phyloP scores from a whole-genome alignment of 2,329 filamentous ascomycete genomes.

The Ophiostoma ulmi region DNA sequence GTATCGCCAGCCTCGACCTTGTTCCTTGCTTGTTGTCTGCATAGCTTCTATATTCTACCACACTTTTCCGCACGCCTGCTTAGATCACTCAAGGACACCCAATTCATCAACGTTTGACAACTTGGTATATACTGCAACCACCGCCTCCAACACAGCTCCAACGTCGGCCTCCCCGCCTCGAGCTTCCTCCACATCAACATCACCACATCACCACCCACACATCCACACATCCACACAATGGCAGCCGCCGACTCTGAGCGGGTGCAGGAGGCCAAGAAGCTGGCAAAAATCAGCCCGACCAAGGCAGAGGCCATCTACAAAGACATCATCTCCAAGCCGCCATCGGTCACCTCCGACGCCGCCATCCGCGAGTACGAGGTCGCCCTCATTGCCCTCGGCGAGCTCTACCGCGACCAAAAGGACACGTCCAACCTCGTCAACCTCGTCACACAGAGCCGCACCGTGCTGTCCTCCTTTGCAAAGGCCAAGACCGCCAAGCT shows the following conservation, averaged over 20 bases:
- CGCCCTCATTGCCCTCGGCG: constrained; percentile 80
- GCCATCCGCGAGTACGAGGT: constrained; percentile 88
- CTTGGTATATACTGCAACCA: neutral
- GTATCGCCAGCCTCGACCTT: constrained; percentile 4
- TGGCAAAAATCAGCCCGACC: constrained; percentile 71
- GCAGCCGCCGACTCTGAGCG: constrained; percentile 56
- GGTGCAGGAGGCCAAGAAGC: constrained; percentile 84
- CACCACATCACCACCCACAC: neutral
- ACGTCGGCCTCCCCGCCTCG: neutral
- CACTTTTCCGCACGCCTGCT: neutral
- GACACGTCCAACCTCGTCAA: constrained; percentile 80
- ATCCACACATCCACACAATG: constrained; percentile 37
- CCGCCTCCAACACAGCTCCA: neutral
- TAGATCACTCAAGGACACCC: neutral
- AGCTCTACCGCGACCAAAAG: constrained; percentile 88
- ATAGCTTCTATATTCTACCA: constrained; percentile 6
- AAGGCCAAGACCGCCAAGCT: constrained; percentile 99
- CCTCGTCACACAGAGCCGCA: constrained; percentile 83
- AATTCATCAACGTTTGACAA: too few species aligned
- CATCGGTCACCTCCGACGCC: constrained; percentile 74
- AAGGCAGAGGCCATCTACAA: constrained; percentile 87
- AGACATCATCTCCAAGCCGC: constrained; percentile 79
- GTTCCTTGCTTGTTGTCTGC: neutral
- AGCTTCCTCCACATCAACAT: neutral
- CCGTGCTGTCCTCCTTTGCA: constrained; percentile 89